phyloP scores from a whole-genome alignment of 495 filamentous ascomycete genomes.

The Astrothelium macrocarpum region DNA sequence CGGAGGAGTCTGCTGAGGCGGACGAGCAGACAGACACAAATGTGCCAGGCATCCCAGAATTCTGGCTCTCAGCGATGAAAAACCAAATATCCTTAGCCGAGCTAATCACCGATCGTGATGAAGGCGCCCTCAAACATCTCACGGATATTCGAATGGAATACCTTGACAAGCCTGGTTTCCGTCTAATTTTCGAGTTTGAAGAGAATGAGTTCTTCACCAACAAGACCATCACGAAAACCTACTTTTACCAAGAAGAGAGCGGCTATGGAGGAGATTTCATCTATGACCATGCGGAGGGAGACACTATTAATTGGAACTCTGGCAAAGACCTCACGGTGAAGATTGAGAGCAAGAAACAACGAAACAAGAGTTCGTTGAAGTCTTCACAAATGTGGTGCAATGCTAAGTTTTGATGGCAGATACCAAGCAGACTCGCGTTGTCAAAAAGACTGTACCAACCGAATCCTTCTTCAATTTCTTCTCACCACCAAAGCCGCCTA shows the following conservation, averaged over 20 bases:
- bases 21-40: slow-evolving; percentile 37
- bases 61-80: slow-evolving; percentile 99
- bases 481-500: slow-evolving; percentile 80
- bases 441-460: slow-evolving; percentile 97
- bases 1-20: slow-evolving; percentile 40
- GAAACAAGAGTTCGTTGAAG: slow-evolving; percentile 83
- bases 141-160: slow-evolving; percentile 98
- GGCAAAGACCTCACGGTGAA: slow-evolving; percentile 88
- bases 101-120: slow-evolving; percentile 96
- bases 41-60: slow-evolving; percentile 82
- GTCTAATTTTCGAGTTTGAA: slow-evolving; percentile 90
- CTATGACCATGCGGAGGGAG: slow-evolving; percentile 96
- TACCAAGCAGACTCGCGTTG: slow-evolving; percentile 96
- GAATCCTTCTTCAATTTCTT: slow-evolving; percentile 99
- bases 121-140: slow-evolving; percentile 82
- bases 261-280: slow-evolving; percentile 98
- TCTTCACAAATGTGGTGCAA: background rate
- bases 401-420: slow-evolving; percentile 40
- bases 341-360: slow-evolving; percentile 96
- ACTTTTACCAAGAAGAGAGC: slow-evolving; percentile 98
- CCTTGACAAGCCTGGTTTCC: slow-evolving; percentile 94
- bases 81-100: slow-evolving; percentile 93
- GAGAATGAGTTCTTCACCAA: slow-evolving; percentile 95
- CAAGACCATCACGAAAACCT: slow-evolving; percentile 95
- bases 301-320: slow-evolving; percentile 95